phyloP scores from a whole-genome alignment of 192 early-diverging fungal genomes.

The Mortierella alpina region DNA sequence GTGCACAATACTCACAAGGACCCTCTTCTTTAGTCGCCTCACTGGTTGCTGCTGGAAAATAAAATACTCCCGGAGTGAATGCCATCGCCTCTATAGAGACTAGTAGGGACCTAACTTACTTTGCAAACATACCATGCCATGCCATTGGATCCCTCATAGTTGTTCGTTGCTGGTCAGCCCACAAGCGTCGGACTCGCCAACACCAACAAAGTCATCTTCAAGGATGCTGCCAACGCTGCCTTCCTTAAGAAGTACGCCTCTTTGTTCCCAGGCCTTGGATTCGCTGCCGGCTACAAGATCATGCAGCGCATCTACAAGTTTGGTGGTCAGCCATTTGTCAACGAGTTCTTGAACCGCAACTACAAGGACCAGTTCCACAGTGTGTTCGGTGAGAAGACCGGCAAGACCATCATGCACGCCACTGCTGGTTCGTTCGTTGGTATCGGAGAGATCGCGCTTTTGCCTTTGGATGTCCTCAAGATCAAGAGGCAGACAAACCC shows the following conservation, averaged over 20 bases:
- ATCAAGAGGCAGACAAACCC: constrained; percentile 98
- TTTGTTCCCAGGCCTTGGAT: constrained; percentile 97
- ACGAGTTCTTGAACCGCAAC: constrained; percentile 90
- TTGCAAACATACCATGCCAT: not conserved
- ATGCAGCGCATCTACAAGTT: constrained; percentile 99
- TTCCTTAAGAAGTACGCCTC: constrained; percentile 89
- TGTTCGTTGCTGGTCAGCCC: constrained; percentile 77
- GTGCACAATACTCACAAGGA: not conserved
- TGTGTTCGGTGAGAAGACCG: constrained; percentile 92
- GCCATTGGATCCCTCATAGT: constrained; percentile 37
- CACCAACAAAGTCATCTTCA: constrained; percentile 92
- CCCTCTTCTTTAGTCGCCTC: not conserved
- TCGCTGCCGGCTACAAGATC: constrained; percentile 98
- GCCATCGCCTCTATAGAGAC: too few relatives aligned
- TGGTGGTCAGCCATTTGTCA: constrained; percentile 96
- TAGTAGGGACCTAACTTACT: too few relatives aligned
- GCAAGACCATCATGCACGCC: constrained; percentile 97
- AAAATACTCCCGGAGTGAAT: not conserved
- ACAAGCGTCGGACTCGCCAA: constrained; percentile 71
- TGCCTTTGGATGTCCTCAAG: constrained; percentile 97
- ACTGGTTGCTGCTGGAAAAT: not conserved
- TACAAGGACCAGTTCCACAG: constrained; percentile 79
- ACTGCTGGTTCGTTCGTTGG: constrained; percentile 97
- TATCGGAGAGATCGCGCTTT: constrained; percentile 95
- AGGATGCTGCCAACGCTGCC: constrained; percentile 80